Evolutionary conservation across 2,329 filamentous ascomycete species (phyloP).

Genomic region (Basipetospora sp.): DNA sequence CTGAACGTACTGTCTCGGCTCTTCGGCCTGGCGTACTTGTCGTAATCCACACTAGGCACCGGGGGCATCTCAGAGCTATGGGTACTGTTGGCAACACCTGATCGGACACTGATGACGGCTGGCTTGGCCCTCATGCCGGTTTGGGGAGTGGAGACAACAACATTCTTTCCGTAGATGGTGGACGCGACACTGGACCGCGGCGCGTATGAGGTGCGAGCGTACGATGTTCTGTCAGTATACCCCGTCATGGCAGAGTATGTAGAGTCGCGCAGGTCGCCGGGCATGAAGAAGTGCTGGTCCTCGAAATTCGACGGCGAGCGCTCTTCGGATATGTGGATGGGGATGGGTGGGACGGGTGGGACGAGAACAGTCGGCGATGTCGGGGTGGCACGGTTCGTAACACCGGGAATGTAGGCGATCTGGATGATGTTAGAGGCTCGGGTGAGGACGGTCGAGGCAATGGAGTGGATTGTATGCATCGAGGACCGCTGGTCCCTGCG

Average conservation of each 20-base stretch:
- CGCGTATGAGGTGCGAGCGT: constrained; percentile 42
- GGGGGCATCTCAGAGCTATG: constrained; percentile 50
- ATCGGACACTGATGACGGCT: constrained; percentile 84
- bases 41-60: constrained; percentile 56
- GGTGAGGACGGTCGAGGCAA: constrained; percentile 88
- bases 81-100: constrained; percentile 39
- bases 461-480: constrained; percentile 73
- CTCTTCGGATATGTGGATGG: constrained; percentile 42
- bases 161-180: constrained; percentile 83
- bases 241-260: constrained; percentile 68
- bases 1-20: constrained; percentile 48
- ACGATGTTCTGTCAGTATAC: constrained; percentile 47
- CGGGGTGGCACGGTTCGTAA: constrained; percentile 78
- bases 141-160: constrained; percentile 68
- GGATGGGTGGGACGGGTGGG: constrained; percentile 87
- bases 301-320: constrained; percentile 41
- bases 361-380: constrained; percentile 69
- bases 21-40: constrained; percentile 38
- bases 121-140: constrained; percentile 79
- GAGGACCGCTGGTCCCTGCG: constrained; percentile 53
- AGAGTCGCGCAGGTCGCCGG: constrained; percentile 76
- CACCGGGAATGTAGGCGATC: constrained; percentile 95
- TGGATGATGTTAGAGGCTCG: constrained; percentile 97
- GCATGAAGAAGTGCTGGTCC: constrained; percentile 87
- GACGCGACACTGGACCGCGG: constrained; percentile 68